Evolutionary conservation across 1,139 yeast genomes (phyloP), one percentile per base, ranked within the genome.

Genomic region (Pichia sp.): DNA sequence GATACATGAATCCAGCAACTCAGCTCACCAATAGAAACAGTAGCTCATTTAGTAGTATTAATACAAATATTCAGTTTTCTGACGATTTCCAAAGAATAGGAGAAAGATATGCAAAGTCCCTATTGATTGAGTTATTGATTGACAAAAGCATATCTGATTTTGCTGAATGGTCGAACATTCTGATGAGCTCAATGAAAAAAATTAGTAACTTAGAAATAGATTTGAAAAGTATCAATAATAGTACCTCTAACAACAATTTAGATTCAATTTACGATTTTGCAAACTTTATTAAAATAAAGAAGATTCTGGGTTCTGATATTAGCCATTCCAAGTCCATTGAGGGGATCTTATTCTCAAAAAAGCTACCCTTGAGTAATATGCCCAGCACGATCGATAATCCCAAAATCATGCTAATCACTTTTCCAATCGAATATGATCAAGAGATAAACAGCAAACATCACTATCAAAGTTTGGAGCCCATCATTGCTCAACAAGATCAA

Each of bases 351-450:
- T 87, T 90, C 63, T 85, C 97, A 0, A 88, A 90, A 53, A 78
- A 82, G 33, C 68, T 90, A 37, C 95, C 95, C n/a, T 69, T 85
- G 38, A 86, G 82, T 57, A 64, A 75, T 3, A 94, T 94, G 98
- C 76, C 87, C 0, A 64, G 77, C 4, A 59, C 61, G 9, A 70
- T 94, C 6, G 57, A 61, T 1, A 72, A 75, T 42, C 97, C 99
- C 0, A 75, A 81, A 47, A 83, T 94, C 39, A 79, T 94, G 45
- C 69, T 94, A 33, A 72, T 94, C 9, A 83, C 88, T 72, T 92
- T 94, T 56, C 96, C 97, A 0, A 68, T 94, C 29, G 97, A 90
- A 59, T 92, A 88, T 55, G 92, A 83, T 45, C 84, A 77, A 52
- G 77, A 72, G 38, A 40, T 52, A 3, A 53, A 53, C 33, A 51